A percentile compares a stretch with the other conserved stretches of the same genome.
These are phyloP conservation scores for Aquilaria malaccensis DNA, from an alignment of 345 rosid species.

Conservation along the genomic window DNA sequence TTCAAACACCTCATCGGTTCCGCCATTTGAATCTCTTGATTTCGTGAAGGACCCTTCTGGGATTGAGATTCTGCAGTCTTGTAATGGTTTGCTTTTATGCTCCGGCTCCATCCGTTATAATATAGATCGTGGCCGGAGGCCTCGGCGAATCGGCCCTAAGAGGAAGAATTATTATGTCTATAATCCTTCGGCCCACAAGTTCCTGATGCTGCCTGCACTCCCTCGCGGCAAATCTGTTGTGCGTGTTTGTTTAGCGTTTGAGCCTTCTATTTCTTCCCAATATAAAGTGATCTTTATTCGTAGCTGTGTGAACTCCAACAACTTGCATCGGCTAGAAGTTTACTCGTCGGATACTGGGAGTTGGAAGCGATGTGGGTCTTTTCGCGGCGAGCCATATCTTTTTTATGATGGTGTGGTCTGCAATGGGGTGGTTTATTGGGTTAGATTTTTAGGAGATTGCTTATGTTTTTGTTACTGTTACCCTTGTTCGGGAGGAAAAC, in stretches of 20 bases:
- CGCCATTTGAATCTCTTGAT: constrained; percentile 11
- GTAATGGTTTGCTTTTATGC: constrained; percentile 32
- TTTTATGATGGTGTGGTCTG: too few species aligned
- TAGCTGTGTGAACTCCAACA: constrained; percentile 3
- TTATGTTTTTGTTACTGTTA: too few species aligned
- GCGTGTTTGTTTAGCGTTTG: constrained; percentile 12
- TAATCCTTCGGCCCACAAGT: constrained; percentile 25
- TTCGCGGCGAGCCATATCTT: too few species aligned
- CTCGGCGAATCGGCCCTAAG: constrained; percentile 8
- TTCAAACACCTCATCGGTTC: not conserved
- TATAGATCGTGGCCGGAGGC: too few species aligned
- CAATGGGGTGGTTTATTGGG: too few species aligned
- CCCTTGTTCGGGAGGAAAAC: too few species aligned
- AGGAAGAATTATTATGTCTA: constrained; percentile 18
- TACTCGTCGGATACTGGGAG: too few species aligned
- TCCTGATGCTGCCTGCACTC: constrained; percentile 16
- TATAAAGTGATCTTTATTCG: constrained; percentile 8
- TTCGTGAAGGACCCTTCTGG: constrained; percentile 20
- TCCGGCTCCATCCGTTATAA: constrained; percentile 6
- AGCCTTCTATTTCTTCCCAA: not conserved
- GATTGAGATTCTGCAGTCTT: constrained; percentile 27
- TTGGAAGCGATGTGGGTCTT: too few species aligned
- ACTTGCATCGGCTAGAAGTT: not conserved
- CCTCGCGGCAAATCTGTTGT: constrained; percentile 3
- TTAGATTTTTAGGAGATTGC: too few species aligned